Evolutionary conservation across 305 asterid species (phyloP).

Genomic region (Fraxinus dipetala): DNA sequence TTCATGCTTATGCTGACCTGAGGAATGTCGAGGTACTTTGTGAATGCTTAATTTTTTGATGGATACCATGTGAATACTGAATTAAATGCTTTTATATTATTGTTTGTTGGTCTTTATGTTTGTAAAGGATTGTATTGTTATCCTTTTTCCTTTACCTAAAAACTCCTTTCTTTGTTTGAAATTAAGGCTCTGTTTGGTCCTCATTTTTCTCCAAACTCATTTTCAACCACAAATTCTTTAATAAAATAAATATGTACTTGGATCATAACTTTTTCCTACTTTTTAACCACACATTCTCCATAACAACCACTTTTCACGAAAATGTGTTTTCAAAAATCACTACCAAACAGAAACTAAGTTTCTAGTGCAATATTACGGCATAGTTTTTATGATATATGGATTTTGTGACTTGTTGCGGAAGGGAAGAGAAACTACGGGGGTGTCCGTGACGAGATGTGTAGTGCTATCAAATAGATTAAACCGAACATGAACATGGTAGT

Average conservation of each 20-base stretch:
- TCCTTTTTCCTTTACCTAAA: not conserved
- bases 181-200: not conserved
- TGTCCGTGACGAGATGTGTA: conserved; percentile 3
- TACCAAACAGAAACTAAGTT: not conserved
- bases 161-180: conserved; percentile 14
- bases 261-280: not conserved
- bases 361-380: not conserved
- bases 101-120: not conserved
- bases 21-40: conserved; percentile 60
- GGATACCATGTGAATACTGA: conserved; percentile 3
- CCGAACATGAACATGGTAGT: not conserved
- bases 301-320: not conserved
- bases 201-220: not conserved
- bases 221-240: not conserved
- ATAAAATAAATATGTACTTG: not conserved
- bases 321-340: not conserved
- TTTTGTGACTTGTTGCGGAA: not conserved
- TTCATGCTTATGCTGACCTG: conserved; percentile 78
- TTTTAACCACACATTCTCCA: not conserved
- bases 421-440: conserved; percentile 5
- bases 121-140: not conserved
- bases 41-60: not conserved
- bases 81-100: conserved; percentile 5
- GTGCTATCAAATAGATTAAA: not conserved
- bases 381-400: not conserved